These are phyloP conservation scores for Globisporangium acanthophoron DNA, from an alignment of 352 stramenopile species.

Conservation along the genomic window DNA sequence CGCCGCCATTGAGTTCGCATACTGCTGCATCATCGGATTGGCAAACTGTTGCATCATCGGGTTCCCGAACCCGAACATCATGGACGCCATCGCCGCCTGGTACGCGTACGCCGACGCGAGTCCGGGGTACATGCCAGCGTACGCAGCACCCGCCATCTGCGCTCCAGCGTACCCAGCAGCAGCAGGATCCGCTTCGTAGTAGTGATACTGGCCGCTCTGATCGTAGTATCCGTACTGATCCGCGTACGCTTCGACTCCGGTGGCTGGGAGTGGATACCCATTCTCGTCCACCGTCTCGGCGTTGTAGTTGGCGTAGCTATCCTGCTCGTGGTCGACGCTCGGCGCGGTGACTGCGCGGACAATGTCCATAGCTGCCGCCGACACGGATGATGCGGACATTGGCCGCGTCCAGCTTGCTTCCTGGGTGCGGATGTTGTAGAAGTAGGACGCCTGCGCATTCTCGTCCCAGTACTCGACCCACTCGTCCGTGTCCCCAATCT, in stretches of 20 bases:
- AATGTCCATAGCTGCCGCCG: conserved; percentile 33
- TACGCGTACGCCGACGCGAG: conserved; percentile 56
- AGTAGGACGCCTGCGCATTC: conserved; percentile 84
- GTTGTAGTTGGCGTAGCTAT: conserved; percentile 27
- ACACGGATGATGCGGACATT: conserved; percentile 21
- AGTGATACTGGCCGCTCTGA: conserved; percentile 75
- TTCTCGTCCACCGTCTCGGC: conserved; percentile 3
- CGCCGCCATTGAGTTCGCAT: conserved; percentile 16
- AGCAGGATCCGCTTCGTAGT: conserved; percentile 51
- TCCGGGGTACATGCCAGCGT: conserved; percentile 40
- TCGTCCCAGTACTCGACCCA: conserved; percentile 91
- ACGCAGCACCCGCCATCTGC: conserved; percentile 17
- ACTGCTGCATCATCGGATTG: conserved; percentile 29
- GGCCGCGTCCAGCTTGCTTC: conserved; percentile 83
- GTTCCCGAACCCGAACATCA: conserved; percentile 46
- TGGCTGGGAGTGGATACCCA: not conserved
- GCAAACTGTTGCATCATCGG: conserved; percentile 32
- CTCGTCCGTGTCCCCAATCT: conserved; percentile 29
- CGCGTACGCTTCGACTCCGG: conserved; percentile 32
- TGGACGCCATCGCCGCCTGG: conserved; percentile 52
- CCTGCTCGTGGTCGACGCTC: conserved; percentile 37
- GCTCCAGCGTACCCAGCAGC: conserved; percentile 12
- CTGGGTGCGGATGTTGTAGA: conserved; percentile 86
- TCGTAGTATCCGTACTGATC: conserved; percentile 83
- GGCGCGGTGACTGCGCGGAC: conserved; percentile 22